Base-by-base conservation (phyloP, 2,329 filamentous ascomycete species). In the Davidsoniella eucalypti region DNA sequence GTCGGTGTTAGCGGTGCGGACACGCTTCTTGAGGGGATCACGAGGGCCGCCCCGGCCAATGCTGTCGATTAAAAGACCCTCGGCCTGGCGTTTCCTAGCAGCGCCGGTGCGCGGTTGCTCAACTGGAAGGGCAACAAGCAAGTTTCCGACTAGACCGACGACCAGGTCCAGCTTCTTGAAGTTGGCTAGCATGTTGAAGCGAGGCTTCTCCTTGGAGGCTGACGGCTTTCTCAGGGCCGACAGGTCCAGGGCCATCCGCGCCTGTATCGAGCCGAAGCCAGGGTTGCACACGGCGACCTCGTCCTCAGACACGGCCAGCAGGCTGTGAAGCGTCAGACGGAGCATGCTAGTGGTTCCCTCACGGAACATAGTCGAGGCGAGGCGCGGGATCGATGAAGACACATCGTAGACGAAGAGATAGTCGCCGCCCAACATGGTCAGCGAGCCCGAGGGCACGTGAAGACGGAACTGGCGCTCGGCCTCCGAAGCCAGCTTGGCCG, bases 31-130 rank as follows among this genome's bases (percentile, higher is more conserved):
- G 18, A 51, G 55, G 38, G 65, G 56, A 55, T 67, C 65, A 3
- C 65, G 58, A 9, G 64, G 62, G 1, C 68, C 65, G 2, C 81
- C 82, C 53, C 80, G 80, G 1, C 82, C 81, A 49, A 88, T 76
- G 0, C 83, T 82, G 59, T 88, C 82, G 33, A 84, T 81, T 23
- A 88, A 65, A 6, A 84, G 67, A 7, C 81, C 80, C 47, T 76
- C 72, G 5, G 53, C 54, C 38, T 72, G 72, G 37, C 73, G 68
- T 62, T 75, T 73, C 55, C 69, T 73, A 52, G 69, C 68, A n/a
- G 73, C 68, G 43, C 64, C 66, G 21, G 47, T 23, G 57, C 71
- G 71, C 1, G 76, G 77, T 2, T 73, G 72, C 58, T 82, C 76
- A n/a, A 82, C 65, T 58, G 87, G 82, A 47, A 87, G 69, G 1